phyloP scores from a whole-genome alignment of 306 rosid species.

The Rosa persica region DNA sequence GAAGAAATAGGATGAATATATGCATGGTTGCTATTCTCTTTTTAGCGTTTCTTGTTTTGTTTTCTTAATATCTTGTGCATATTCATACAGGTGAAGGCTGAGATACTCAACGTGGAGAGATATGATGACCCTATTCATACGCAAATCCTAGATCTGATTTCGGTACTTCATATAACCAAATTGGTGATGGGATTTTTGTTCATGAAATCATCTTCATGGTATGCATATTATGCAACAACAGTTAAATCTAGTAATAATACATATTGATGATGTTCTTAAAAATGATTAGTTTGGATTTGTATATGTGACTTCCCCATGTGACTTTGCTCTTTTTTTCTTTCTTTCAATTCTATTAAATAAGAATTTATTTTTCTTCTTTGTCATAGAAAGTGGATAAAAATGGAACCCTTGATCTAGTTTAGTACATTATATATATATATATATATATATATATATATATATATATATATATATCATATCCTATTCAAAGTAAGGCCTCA shows the following conservation, averaged over 20 bases:
- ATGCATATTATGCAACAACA: neutral
- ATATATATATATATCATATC: too few species aligned
- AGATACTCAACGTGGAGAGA: conserved; percentile 49
- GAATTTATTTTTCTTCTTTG: too few species aligned
- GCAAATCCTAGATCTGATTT: conserved; percentile 55
- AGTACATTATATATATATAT: too few species aligned
- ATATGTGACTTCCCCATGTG: neutral
- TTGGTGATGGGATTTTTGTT: conserved; percentile 66
- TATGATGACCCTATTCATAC: conserved; percentile 58
- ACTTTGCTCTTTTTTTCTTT: too few species aligned
- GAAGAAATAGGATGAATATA: neutral
- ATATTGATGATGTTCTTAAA: neutral
- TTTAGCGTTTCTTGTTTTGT: conserved; percentile 6
- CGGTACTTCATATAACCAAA: conserved; percentile 53
- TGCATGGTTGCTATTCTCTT: neutral
- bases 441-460: too few species aligned
- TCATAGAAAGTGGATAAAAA: too few species aligned
- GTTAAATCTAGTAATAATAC: neutral
- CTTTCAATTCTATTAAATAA: too few species aligned
- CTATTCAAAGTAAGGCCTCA: too few species aligned
- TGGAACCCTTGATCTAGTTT: too few species aligned
- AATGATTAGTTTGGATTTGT: neutral
- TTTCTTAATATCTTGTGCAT: neutral
- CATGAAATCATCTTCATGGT: conserved; percentile 65
- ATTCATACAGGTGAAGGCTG: conserved; percentile 54